phyloP scores from a whole-genome alignment of 1,284 basidiomycete species.

The Agaricales sp. region DNA sequence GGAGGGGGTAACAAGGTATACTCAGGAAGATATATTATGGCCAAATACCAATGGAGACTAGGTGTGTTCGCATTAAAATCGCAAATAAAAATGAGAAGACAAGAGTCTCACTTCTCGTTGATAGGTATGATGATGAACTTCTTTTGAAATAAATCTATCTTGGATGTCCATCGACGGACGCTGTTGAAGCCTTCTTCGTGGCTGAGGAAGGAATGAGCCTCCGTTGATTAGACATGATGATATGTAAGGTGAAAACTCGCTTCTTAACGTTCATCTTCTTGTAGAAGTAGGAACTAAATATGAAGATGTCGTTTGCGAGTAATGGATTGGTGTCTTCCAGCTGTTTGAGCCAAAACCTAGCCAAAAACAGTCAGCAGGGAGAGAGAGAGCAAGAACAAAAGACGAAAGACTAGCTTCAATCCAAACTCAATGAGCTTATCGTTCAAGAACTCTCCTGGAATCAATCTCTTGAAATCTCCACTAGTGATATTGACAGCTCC shows the following conservation, averaged over 20 bases:
- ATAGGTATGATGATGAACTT: conserved; percentile 92
- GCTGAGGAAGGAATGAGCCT: conserved; percentile 27
- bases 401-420: conserved; percentile 53
- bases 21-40: conserved; percentile 83
- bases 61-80: neutral
- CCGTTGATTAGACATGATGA: conserved; percentile 3
- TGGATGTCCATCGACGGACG: conserved; percentile 91
- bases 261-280: conserved; percentile 78
- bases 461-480: conserved; percentile 67
- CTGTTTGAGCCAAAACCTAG: conserved; percentile 58
- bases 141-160: conserved; percentile 82
- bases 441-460: conserved; percentile 81
- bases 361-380: conserved; percentile 4
- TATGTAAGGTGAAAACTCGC: conserved; percentile 29
- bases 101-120: conserved; percentile 74
- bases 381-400: neutral
- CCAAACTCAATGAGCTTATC: conserved; percentile 96
- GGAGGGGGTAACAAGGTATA: conserved; percentile 16
- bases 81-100: conserved; percentile 6
- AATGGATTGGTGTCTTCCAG: conserved; percentile 44
- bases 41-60: conserved; percentile 96
- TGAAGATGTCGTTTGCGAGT: conserved; percentile 67
- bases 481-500: conserved; percentile 72
- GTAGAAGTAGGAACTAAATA: conserved; percentile 98
- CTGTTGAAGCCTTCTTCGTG: conserved; percentile 66